Base-by-base conservation (phyloP, 768 basidiomycete species). In the Boletus coccyginus region DNA sequence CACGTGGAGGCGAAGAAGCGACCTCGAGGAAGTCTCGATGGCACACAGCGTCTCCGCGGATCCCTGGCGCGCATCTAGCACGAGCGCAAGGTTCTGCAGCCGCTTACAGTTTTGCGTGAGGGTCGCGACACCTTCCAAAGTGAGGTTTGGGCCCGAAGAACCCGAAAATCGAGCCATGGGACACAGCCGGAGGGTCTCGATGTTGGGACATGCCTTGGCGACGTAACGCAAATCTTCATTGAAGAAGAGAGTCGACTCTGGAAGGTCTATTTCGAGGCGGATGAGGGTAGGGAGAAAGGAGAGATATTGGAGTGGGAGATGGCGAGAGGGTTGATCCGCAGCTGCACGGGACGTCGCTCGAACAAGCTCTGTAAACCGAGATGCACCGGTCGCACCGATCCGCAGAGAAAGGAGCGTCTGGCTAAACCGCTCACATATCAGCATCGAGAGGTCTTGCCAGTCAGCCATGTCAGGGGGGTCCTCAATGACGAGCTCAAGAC, bases 311-410 rank as follows among this genome's bases (percentile, higher is more conserved):
- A 92, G 77, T 17, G 86, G 80, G 27, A 92, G 81, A 54, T 80
- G 81, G 32, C 77, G 78, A 46, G 81, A 76, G 13, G 85, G 78
- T 24, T 82, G 78, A 58, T 88, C 88, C 9, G 62, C 60, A 12
- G 73, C 77, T 19, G 78, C 83, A 58, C 86, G 78, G 32, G 85
- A 78, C 6, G 88, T 86, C 10, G 90, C 88, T 52, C 91, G 85
- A 48, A 89, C 83, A 45, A 95, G 81, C 59, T 94, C 91, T 5
- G 81, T 80, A 76, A 91, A 95, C 52, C 90, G 83, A n/a, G 83
- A 84, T 24, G 86, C 80, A 17, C 87, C 83, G 0, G 83, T 85
- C 7, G 88, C 86, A 24, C 78, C 73, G 59, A 91, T 78, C 53
- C 80, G 80, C 58, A 91, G 70, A 11, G 81, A 79, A 63, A 83